These are phyloP conservation scores for Nigrograna mackinnonii DNA, from an alignment of 2,329 filamentous ascomycete species.

Conservation along the genomic window DNA sequence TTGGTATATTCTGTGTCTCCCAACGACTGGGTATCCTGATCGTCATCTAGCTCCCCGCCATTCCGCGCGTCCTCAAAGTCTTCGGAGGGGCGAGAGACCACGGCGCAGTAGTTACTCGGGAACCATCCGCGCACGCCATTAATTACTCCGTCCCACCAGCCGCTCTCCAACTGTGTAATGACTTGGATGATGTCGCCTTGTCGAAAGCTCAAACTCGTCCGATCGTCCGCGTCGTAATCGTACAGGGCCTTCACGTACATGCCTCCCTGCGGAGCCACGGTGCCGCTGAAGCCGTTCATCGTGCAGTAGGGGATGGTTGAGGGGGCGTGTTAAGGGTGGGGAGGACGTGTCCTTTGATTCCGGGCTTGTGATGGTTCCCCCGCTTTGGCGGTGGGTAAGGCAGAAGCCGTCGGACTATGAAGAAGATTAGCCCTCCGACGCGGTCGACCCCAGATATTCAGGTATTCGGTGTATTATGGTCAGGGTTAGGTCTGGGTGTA, in stretches of 20 bases:
- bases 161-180: conserved; percentile 95
- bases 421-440: conserved; percentile 20
- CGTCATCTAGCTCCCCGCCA: conserved; percentile 57
- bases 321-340: conserved; percentile 11
- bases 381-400: conserved; percentile 10
- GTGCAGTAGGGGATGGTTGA: conserved; percentile 15
- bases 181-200: conserved; percentile 98
- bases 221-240: conserved; percentile 97
- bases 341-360: conserved; percentile 14
- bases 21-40: conserved; percentile 51
- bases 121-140: conserved; percentile 98
- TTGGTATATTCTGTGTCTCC: conserved; percentile 41
- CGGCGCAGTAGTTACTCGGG: conserved; percentile 96
- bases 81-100: conserved; percentile 78
- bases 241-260: conserved; percentile 96
- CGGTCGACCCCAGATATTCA: conserved; percentile 20
- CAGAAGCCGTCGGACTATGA: conserved; percentile 14
- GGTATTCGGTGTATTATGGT: conserved; percentile 30
- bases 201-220: conserved; percentile 94
- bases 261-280: conserved; percentile 53
- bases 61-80: conserved; percentile 65
- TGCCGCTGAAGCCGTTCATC: conserved; percentile 57
- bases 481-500: conserved; percentile 20
- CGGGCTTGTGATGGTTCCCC: too few relatives aligned
- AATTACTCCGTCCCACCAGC: conserved; percentile 99